phyloP scores from a whole-genome alignment of 495 filamentous ascomycete genomes.

The Rusavskia elegans region DNA sequence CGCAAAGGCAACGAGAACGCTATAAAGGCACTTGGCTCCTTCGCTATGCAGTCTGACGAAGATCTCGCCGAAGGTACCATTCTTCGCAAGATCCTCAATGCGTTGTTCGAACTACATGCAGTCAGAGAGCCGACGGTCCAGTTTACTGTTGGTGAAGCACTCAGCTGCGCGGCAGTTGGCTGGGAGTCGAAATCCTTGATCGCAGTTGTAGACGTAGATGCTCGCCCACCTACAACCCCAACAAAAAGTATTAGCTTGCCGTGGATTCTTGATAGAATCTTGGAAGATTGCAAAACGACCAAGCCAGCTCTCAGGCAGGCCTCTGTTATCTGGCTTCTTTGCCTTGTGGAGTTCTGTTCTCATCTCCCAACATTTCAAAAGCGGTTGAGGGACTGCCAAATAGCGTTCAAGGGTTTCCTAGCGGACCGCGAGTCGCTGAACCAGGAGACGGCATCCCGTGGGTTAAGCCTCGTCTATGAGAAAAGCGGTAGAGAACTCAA shows the following conservation, averaged over 20 bases:
- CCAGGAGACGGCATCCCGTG: conserved; percentile 85
- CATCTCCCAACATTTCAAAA: conserved; percentile 52
- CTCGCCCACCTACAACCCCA: conserved; percentile 22
- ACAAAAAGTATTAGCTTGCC: conserved; percentile 33
- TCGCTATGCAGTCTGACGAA: conserved; percentile 39
- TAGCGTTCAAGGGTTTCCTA: conserved; percentile 73
- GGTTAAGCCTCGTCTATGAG: conserved; percentile 80
- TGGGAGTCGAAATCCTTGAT: conserved; percentile 56
- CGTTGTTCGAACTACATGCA: conserved; percentile 61
- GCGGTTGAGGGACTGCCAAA: conserved; percentile 63
- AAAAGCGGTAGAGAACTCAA: conserved; percentile 68
- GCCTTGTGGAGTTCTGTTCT: conserved; percentile 82
- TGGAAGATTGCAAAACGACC: conserved; percentile 57
- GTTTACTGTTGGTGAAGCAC: conserved; percentile 75
- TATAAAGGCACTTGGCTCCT: conserved; percentile 56
- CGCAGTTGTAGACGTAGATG: conserved; percentile 46
- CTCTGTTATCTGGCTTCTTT: conserved; percentile 83
- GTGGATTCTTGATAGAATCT: conserved; percentile 45
- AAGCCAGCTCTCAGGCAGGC: conserved; percentile 82
- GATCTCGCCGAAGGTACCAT: conserved; percentile 15
- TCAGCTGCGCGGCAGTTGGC: conserved; percentile 57
- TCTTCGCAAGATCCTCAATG: conserved; percentile 33
- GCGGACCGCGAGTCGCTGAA: conserved; percentile 81
- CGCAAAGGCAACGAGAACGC: conserved; percentile 69
- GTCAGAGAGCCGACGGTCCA: conserved; percentile 71